Base-by-base conservation (phyloP, 331 rosid genomes). In the Malus hybrid region DNA sequence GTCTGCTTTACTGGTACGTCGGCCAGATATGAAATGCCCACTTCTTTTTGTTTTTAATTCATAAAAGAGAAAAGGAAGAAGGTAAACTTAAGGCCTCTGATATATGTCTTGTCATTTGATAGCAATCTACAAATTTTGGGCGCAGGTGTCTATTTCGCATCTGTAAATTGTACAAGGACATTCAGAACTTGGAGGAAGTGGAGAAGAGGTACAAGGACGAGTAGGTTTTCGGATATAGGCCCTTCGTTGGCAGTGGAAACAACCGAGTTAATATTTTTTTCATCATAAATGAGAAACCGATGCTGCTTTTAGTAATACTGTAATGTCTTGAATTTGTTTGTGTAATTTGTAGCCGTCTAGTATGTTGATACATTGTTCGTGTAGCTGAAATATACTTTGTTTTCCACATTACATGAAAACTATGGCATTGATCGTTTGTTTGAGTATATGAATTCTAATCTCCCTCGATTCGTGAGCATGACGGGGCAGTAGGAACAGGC, bases 1-100 rank as follows among this genome's bases (percentile, higher is more conserved):
- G 90, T 74, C 79, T 95, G 80, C 96, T 95, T 74, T 94, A 92
- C 82, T 95, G 99, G 99, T 95, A 86, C n/a, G 76, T 72, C 5
- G n/a, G 33, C 39, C 8, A 28, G 68, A 54, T 13, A 44, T 73
- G 22, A 57, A 65, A 68, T 73, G 74, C 36, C 68, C 7, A 4
- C 24, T 8, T 65, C 46, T 1, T 65, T 65, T 65, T 9, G 14
- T 33, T 18, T 65, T 6, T 31, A 31, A 31, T 65, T 32, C 4
- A 0, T 32, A 31, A 1, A 31, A 16, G 7, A 16, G 7, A 31
- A 16, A 31, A 4, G 0, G 36, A 7, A 31, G 5, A 65, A 32
- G 36, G 2, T 61, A 18, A 27, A 73, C 34, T 16, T 7, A 5
- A 54, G 3, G 15, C 7, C 10, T 42, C 10, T 28, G 10, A 10